Evolutionary conservation across 1,284 basidiomycete genomes (phyloP).

Genomic region (Papiliotrema flavescens): DNA sequence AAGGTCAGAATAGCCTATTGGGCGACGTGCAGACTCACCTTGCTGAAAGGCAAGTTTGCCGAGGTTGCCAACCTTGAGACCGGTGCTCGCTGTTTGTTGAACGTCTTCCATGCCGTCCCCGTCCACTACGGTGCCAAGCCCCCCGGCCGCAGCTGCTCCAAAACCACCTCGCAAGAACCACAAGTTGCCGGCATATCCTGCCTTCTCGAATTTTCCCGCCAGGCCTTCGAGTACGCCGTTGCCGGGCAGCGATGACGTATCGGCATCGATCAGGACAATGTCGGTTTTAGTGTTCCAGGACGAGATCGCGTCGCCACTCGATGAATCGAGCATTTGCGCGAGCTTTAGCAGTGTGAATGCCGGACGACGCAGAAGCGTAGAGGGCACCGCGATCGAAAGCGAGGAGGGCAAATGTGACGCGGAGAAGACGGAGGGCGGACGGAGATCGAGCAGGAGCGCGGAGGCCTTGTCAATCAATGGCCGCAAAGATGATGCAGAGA

Average conservation of each 20-base stretch:
- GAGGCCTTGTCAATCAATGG: slow-evolving; percentile 15
- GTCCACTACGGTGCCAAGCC: background rate
- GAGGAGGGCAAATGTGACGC: slow-evolving; percentile 65
- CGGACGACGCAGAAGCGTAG: slow-evolving; percentile 86
- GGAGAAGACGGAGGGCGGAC: slow-evolving; percentile 70
- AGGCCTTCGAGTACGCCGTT: slow-evolving; percentile 71
- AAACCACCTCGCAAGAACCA: slow-evolving; percentile 79
- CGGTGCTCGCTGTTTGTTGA: background rate
- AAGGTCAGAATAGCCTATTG: background rate
- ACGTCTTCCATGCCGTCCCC: slow-evolving; percentile 5
- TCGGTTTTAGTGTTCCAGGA: slow-evolving; percentile 59
- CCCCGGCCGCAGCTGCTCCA: slow-evolving; percentile 44
- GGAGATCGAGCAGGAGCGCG: slow-evolving; percentile 74
- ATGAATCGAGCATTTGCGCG: slow-evolving; percentile 66
- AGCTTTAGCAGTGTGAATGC: slow-evolving; percentile 72
- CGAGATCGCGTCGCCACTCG: slow-evolving; percentile 54
- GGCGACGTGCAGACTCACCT: slow-evolving; percentile 20
- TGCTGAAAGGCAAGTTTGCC: slow-evolving; percentile 33
- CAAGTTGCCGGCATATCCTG: slow-evolving; percentile 64
- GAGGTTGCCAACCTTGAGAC: slow-evolving; percentile 23
- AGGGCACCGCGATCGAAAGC: slow-evolving; percentile 87
- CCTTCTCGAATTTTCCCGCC: slow-evolving; percentile 75
- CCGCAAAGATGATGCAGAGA: slow-evolving; percentile 15
- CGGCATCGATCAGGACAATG: slow-evolving; percentile 80
- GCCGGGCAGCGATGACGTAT: slow-evolving; percentile 60